Evolutionary conservation across 768 basidiomycete genomes (phyloP), one percentile per base, ranked within the genome.

Genomic region (Serendipita vermifera): DNA sequence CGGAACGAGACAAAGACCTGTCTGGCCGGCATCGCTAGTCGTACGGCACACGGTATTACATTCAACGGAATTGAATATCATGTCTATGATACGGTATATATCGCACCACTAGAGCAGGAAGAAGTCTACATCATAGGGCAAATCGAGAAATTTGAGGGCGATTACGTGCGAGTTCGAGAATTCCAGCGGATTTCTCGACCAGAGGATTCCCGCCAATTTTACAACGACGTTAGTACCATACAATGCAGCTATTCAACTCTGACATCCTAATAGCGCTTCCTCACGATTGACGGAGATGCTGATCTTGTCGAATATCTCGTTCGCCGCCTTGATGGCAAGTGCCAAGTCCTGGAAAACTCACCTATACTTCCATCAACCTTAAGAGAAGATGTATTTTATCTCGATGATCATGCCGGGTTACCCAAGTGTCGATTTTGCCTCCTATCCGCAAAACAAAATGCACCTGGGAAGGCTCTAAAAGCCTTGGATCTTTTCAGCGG

Each of bases 81-180:
- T 51, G n/a, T 51, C 17, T n/a, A 51, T n/a, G 46, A 51, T n/a
- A 27, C 32, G 9, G 46, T 29, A 4, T 51, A 51, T 3, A 22
- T 51, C 24, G n/a, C 46, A 51, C 26, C 17, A 51, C 24, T 15
- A 51, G 29, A 15, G n/a, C n/a, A 22, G 22, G 7, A 26, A 51
- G 26, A 22, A 7, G n/a, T 31, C 46, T 51, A 51, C 17, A 51
- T 51, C 17, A 51, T 51, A 24, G 46, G 46, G 9, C 46, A 51
- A n/a, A 51, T 51, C 9, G n/a, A n/a, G 46, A 15, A n/a, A 7
- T 5, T 51, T 26, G 20, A 20, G 5, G 15, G 7, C 15, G n/a
- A 22, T 51, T n/a, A n/a, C 15, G 15, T 27, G 32, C 5, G 24
- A 51, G 29, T 22, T n/a, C 27, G 9, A 31, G 32, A 22, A 51